These are phyloP conservation scores for Metschnikowia kofuensis DNA, from an alignment of 805 yeast species.

Conservation along the genomic window DNA sequence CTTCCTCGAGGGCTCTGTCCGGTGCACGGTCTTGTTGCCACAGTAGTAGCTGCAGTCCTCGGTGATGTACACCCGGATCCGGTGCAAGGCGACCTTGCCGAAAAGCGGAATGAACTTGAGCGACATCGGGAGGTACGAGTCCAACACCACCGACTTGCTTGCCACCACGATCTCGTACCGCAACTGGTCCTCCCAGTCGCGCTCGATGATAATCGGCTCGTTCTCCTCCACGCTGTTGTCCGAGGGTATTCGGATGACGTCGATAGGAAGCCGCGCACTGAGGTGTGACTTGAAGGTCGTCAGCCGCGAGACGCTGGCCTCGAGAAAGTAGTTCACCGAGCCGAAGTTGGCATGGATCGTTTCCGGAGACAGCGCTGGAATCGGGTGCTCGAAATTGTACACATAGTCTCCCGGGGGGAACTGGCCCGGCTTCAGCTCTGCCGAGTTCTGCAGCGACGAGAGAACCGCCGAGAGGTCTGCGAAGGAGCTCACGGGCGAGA, in stretches of 20 bases:
- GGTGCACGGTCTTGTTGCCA: slow-evolving; percentile 78
- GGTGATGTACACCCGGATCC: slow-evolving; percentile 80
- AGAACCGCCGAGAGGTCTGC: slow-evolving; percentile 24
- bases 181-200: slow-evolving; percentile 93
- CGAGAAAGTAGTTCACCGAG: slow-evolving; percentile 64
- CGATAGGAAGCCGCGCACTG: slow-evolving; percentile 58
- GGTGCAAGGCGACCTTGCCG: slow-evolving; percentile 82
- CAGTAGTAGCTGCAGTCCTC: slow-evolving; percentile 92
- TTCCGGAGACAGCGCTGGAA: slow-evolving; percentile 83
- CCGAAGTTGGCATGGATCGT: slow-evolving; percentile 79
- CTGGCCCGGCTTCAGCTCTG: slow-evolving; percentile 18
- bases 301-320: slow-evolving; percentile 65
- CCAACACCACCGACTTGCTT: slow-evolving; percentile 81
- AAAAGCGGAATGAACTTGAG: slow-evolving; percentile 76
- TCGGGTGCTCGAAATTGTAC: slow-evolving; percentile 86
- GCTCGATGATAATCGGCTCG: slow-evolving; percentile 86
- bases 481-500: slow-evolving; percentile 23
- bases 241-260: slow-evolving; percentile 70
- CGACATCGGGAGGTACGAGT: slow-evolving; percentile 79
- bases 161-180: slow-evolving; percentile 89
- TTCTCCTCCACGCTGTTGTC: slow-evolving; percentile 80
- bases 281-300: slow-evolving; percentile 87
- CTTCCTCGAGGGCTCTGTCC: slow-evolving; percentile 87
- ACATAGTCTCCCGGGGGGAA: slow-evolving; percentile 89
- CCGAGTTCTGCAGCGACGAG: slow-evolving; percentile 18